Evolutionary conservation across 176 grass and related monocot species (phyloP).

Genomic region (Saccharum spontaneum): DNA sequence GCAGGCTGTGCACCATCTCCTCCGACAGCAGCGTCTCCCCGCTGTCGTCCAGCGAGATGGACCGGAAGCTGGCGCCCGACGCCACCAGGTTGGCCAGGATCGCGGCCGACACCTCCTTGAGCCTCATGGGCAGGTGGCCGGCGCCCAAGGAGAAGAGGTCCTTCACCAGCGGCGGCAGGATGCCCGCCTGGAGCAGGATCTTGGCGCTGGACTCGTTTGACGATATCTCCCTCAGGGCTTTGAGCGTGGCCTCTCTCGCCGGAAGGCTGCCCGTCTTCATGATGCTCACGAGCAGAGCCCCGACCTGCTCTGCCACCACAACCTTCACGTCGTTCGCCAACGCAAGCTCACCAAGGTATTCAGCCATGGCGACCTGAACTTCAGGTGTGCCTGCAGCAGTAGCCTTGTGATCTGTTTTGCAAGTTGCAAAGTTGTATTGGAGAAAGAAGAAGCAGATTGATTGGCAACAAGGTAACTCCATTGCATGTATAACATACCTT

Average conservation of each 20-base stretch:
- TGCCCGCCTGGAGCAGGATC: constrained; percentile 58
- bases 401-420: no score
- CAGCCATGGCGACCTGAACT: constrained; percentile 69
- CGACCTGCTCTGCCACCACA: constrained; percentile 61
- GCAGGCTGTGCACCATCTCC: constrained; percentile 66
- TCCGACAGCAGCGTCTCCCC: constrained; percentile 66
- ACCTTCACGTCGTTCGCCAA: constrained; percentile 71
- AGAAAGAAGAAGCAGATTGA: no score
- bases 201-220: constrained; percentile 68
- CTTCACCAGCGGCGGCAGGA: constrained; percentile 74
- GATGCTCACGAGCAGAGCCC: constrained; percentile 54
- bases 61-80: constrained; percentile 44
- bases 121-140: constrained; percentile 60
- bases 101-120: constrained; percentile 75
- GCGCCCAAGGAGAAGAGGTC: constrained; percentile 60
- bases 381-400: constrained; percentile 20
- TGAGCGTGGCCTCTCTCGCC: constrained; percentile 70
- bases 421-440: no score
- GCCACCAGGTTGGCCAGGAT: constrained; percentile 74
- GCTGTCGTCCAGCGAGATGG: constrained; percentile 41
- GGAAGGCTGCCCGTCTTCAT: constrained; percentile 49
- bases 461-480: no score
- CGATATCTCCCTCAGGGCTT: constrained; percentile 69
- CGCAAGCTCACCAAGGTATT: constrained; percentile 66
- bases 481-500: constrained; percentile 7